Evolutionary conservation across 2,329 filamentous ascomycete species (phyloP).

Genomic region (Claviceps arundinis): DNA sequence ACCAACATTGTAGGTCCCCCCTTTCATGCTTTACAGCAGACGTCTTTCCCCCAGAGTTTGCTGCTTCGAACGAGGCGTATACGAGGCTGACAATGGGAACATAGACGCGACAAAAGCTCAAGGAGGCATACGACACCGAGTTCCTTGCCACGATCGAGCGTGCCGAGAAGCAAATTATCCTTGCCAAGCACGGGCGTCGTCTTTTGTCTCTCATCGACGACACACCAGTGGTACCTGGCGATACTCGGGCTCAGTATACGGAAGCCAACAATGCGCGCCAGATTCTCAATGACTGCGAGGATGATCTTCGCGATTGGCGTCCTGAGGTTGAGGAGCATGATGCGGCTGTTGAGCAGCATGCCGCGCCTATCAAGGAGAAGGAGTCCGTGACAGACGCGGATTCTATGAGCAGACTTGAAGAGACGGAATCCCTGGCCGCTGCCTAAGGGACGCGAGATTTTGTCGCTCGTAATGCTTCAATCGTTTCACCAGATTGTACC

Average conservation of each 20-base stretch:
- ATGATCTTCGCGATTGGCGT: conserved; percentile 68
- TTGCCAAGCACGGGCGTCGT: conserved; percentile 79
- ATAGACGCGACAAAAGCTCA: conserved; percentile 92
- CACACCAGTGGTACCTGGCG: conserved; percentile 76
- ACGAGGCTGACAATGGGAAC: conserved; percentile 43
- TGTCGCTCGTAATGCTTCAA: too few relatives aligned
- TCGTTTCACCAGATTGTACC: too few relatives aligned
- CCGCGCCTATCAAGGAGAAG: conserved; percentile 15
- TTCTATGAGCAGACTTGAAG: neutral
- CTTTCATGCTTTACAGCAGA: neutral
- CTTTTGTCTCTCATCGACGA: conserved; percentile 81
- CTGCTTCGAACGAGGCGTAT: neutral
- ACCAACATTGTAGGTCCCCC: conserved; percentile 66
- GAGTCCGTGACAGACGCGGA: conserved; percentile 5
- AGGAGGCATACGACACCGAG: conserved; percentile 83
- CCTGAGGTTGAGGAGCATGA: conserved; percentile 26
- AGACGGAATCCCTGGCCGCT: neutral
- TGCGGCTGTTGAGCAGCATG: conserved; percentile 11
- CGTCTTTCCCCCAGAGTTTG: neutral
- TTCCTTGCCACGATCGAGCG: conserved; percentile 87
- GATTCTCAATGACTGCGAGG: conserved; percentile 84
- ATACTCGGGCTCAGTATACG: conserved; percentile 56
- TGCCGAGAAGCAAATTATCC: conserved; percentile 89
- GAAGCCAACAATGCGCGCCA: conserved; percentile 58
- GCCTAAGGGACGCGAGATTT: neutral